phyloP scores from a whole-genome alignment of 345 rosid genomes.

The Clarkia xantiana region DNA sequence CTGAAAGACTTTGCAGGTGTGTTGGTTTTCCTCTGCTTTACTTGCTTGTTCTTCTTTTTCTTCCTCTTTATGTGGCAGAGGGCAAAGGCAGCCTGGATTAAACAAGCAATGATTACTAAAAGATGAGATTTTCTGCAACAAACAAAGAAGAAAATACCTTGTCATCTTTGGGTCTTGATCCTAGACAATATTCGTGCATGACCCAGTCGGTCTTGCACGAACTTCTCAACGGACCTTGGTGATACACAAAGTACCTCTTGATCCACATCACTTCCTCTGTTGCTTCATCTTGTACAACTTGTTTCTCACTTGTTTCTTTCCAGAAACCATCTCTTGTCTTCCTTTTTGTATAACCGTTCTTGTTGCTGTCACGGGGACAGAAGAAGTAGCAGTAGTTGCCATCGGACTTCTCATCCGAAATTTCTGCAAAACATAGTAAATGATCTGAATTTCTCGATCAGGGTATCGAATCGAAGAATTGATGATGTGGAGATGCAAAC shows the following conservation, averaged over 20 bases:
- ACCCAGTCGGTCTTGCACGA: not conserved
- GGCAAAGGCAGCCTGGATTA: not conserved
- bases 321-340: not conserved
- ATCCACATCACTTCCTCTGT: not conserved
- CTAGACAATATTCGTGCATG: constrained; percentile 3
- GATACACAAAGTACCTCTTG: not conserved
- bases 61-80: too few species aligned
- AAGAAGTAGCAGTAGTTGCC: not conserved
- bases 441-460: too few species aligned
- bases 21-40: too few species aligned
- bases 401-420: not conserved
- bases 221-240: not conserved
- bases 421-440: not conserved
- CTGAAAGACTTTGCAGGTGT: too few species aligned
- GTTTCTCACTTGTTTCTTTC: constrained; percentile 2
- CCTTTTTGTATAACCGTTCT: not conserved
- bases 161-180: not conserved
- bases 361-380: not conserved
- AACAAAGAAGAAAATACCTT: not conserved
- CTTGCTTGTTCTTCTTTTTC: too few species aligned
- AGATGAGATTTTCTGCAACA: too few species aligned
- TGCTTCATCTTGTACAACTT: not conserved
- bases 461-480: too few species aligned
- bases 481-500: too few species aligned
- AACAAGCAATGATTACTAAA: not conserved